These are phyloP conservation scores for Suillus decipiens DNA, from an alignment of 768 basidiomycete genomes.

Conservation along the genomic window DNA sequence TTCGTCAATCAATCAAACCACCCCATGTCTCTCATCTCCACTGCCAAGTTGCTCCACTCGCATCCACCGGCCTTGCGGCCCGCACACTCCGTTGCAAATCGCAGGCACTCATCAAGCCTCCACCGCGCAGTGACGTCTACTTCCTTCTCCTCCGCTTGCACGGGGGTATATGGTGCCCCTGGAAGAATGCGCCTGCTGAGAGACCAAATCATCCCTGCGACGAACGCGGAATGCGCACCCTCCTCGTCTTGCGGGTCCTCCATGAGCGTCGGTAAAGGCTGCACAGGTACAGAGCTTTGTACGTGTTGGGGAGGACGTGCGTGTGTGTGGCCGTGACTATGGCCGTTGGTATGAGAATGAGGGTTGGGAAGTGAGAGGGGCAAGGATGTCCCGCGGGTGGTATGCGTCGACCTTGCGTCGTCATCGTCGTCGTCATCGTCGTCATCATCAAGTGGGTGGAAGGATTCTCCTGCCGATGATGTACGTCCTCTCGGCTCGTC, in stretches of 20 bases:
- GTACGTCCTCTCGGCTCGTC: constrained; percentile 2
- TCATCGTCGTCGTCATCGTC: constrained; percentile 24
- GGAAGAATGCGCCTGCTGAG: constrained; percentile 71
- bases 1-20: constrained; percentile 58
- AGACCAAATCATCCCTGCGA: constrained; percentile 87
- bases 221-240: constrained; percentile 79
- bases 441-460: constrained; percentile 34
- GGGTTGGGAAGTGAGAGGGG: constrained; percentile 18
- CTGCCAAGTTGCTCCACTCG: constrained; percentile 67
- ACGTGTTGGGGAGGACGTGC: neutral
- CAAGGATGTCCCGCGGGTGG: constrained; percentile 7
- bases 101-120: constrained; percentile 81
- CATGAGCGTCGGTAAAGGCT: constrained; percentile 23
- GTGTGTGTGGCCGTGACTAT: neutral
- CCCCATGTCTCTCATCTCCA: constrained; percentile 72
- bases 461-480: constrained; percentile 29
- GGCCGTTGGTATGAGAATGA: neutral
- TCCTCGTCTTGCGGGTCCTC: constrained; percentile 65
- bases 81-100: constrained; percentile 83
- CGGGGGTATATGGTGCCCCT: constrained; percentile 74
- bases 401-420: constrained; percentile 24
- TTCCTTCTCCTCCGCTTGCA: constrained; percentile 32
- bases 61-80: constrained; percentile 68
- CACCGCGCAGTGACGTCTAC: constrained; percentile 54
- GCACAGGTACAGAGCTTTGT: neutral